A percentile compares a stretch with the other conserved stretches of the same genome.
Evolutionary conservation across 2,329 filamentous ascomycete species (phyloP).

Genomic region (Diplodia seriata): DNA sequence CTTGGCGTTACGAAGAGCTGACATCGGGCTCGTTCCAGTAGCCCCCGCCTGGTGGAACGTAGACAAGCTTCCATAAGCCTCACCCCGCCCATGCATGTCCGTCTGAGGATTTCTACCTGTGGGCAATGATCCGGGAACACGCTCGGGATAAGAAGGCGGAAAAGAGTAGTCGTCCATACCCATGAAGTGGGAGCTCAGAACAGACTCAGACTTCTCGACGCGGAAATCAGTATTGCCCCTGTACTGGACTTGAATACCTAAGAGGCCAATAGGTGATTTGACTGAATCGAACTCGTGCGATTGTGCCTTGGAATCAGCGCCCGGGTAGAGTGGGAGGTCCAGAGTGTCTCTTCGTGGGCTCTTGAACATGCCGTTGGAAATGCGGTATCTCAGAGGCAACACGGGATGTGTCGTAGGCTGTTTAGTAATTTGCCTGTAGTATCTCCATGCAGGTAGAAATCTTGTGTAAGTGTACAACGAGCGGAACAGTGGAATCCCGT

Average conservation of each 20-base stretch:
- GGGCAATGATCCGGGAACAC: slow-evolving; percentile 77
- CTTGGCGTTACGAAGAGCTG: slow-evolving; percentile 76
- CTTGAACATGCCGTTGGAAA: slow-evolving; percentile 66
- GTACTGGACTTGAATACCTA: slow-evolving; percentile 83
- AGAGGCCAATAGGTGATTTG: slow-evolving; percentile 83
- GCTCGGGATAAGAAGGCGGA: slow-evolving; percentile 73
- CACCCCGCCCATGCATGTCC: slow-evolving; percentile 67
- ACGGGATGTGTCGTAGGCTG: slow-evolving; percentile 66
- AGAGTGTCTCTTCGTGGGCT: slow-evolving; percentile 71
- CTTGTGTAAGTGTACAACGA: slow-evolving; percentile 84
- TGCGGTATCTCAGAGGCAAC: slow-evolving; percentile 80
- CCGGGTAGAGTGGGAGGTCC: slow-evolving; percentile 71
- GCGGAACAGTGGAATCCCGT: slow-evolving; percentile 92
- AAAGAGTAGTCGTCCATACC: slow-evolving; percentile 89
- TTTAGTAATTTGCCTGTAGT: slow-evolving; percentile 77
- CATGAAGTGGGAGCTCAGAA: slow-evolving; percentile 92
- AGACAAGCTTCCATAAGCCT: slow-evolving; percentile 87
- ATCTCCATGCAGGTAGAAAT: slow-evolving; percentile 85
- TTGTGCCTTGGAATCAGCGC: slow-evolving; percentile 63
- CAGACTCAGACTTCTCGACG: slow-evolving; percentile 87
- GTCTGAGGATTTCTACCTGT: slow-evolving; percentile 59
- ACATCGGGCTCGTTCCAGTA: slow-evolving; percentile 83
- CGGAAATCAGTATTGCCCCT: slow-evolving; percentile 89
- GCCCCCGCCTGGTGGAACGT: slow-evolving; percentile 83
- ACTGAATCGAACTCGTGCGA: slow-evolving; percentile 83